phyloP scores from a whole-genome alignment of 306 rosid genomes.

The Malus sylvestris region DNA sequence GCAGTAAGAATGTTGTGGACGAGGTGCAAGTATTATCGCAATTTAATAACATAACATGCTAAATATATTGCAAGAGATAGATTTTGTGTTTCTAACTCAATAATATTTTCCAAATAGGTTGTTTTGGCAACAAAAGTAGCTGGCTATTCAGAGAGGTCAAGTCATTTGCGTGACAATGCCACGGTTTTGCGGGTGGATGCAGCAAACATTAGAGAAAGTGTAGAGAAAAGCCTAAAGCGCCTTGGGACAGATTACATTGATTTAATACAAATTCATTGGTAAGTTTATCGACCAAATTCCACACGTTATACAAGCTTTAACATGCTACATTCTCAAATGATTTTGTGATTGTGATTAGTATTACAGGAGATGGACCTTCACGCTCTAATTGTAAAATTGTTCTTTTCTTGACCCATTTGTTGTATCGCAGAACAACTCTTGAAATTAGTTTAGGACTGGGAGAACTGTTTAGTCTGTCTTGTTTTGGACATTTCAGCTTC shows the following conservation, averaged over 20 bases:
- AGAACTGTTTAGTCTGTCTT: background rate
- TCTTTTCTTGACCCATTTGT: background rate
- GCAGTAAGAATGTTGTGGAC: background rate
- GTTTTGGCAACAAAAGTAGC: slow-evolving; percentile 73
- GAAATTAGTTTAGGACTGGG: background rate
- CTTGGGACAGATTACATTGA: slow-evolving; percentile 92
- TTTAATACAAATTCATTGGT: slow-evolving; percentile 94
- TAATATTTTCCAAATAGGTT: slow-evolving; percentile 37
- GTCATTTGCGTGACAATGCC: slow-evolving; percentile 64
- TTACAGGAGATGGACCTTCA: background rate
- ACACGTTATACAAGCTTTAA: background rate
- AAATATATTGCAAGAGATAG: background rate
- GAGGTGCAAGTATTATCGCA: background rate
- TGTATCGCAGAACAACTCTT: background rate
- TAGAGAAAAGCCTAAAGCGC: slow-evolving; percentile 88
- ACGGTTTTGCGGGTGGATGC: slow-evolving; percentile 69
- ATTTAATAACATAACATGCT: background rate
- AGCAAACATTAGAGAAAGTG: slow-evolving; percentile 78
- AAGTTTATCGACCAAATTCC: slow-evolving; percentile 4
- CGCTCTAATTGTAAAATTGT: background rate
- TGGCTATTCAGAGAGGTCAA: slow-evolving; percentile 67
- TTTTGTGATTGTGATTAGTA: background rate
- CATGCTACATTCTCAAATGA: background rate
- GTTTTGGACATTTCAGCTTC: background rate
- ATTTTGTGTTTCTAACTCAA: background rate